phyloP scores from a whole-genome alignment of 768 basidiomycete species.

The Lactarius psammicola region DNA sequence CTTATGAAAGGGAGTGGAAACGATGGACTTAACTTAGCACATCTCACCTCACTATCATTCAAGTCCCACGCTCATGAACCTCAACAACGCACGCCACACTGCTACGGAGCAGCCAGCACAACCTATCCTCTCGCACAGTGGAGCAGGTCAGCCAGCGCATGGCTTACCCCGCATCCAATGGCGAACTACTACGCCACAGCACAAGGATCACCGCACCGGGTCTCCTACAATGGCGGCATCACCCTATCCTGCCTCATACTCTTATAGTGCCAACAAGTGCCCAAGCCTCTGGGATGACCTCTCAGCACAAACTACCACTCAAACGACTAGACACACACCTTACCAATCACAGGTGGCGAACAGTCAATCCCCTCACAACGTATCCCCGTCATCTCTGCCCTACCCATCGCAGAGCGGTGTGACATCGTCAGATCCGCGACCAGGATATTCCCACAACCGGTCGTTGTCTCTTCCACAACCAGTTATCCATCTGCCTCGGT shows the following conservation, averaged over 20 bases:
- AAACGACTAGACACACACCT: constrained; percentile 14
- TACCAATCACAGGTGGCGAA: constrained; percentile 9
- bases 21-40: constrained; percentile 17
- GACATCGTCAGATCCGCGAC: constrained; percentile 14
- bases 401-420: constrained; percentile 23
- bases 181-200: constrained; percentile 18
- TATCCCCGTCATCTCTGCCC: constrained; percentile 10
- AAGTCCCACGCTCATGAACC: constrained; percentile 26
- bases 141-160: constrained; percentile 26
- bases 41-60: constrained; percentile 12
- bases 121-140: constrained; percentile 23
- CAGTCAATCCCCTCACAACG: constrained; percentile 9
- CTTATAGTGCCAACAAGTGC: constrained; percentile 14
- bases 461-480: constrained; percentile 23
- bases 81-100: constrained; percentile 29
- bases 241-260: constrained; percentile 14
- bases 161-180: constrained; percentile 21
- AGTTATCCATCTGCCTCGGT: background rate
- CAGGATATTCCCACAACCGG: constrained; percentile 22
- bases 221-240: constrained; percentile 9
- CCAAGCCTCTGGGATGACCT: constrained; percentile 12
- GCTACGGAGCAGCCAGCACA: constrained; percentile 18
- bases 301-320: constrained; percentile 23
- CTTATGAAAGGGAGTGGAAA: constrained; percentile 28
- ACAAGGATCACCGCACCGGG: constrained; percentile 24